phyloP scores from a whole-genome alignment of 2,329 filamentous ascomycete species.

The Apiospora koreana region DNA sequence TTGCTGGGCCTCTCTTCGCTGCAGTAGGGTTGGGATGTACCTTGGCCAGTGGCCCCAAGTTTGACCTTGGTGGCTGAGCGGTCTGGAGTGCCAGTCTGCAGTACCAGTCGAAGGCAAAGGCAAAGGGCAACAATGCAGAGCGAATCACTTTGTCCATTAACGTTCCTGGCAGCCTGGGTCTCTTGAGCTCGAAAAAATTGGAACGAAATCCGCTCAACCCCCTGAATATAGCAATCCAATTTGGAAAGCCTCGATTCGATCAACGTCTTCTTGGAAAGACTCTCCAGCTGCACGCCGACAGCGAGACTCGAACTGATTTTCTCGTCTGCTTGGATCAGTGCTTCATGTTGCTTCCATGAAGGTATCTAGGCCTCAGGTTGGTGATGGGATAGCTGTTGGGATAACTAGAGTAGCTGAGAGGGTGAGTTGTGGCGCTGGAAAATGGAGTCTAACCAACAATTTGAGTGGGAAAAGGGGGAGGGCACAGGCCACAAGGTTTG shows the following conservation, averaged over 20 bases:
- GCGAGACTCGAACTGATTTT: background rate
- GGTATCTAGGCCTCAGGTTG: background rate
- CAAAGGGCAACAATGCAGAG: no score
- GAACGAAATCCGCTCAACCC: background rate
- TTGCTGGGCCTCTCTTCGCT: no score
- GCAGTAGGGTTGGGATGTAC: no score
- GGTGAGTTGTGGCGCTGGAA: background rate
- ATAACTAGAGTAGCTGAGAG: background rate
- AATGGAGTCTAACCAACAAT: background rate
- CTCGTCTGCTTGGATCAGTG: background rate
- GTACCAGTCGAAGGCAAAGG: no score
- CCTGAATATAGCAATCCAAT: background rate
- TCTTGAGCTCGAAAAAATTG: background rate
- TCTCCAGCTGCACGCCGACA: background rate
- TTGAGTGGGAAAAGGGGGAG: no score
- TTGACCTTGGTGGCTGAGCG: no score
- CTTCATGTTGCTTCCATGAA: background rate
- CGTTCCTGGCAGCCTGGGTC: background rate
- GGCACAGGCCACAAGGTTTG: no score
- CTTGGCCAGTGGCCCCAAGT: no score
- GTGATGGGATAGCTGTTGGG: background rate
- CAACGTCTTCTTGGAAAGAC: background rate
- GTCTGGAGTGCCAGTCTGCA: no score
- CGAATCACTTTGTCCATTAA: background rate
- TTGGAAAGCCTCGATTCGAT: background rate